Evolutionary conservation across 2,329 filamentous ascomycete genomes (phyloP), one percentile per base, ranked within the genome.

Genomic region (Teratosphaeria nubilosa): DNA sequence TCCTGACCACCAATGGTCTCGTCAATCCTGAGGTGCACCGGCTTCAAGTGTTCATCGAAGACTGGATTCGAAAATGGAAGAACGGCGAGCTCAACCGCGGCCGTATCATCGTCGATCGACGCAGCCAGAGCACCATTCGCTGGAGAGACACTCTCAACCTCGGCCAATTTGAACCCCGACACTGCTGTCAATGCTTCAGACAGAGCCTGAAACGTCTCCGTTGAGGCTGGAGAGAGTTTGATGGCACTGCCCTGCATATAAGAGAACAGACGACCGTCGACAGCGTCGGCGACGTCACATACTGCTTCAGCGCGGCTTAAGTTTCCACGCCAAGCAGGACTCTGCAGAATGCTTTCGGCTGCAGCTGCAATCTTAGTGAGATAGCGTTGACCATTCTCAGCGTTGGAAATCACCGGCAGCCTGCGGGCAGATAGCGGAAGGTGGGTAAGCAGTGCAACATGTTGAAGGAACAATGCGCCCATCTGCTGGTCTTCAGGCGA

Each of bases 191-290:
- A 60, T 2, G 68, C 66, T 34, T 57, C 53, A 50, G 66, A 31
- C 10, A 70, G 59, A 24, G 60, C 58, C 14, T 68, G 60, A 53
- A 68, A 65, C 0, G 62, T 64, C 13, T 56, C 55, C 54, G 63
- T 62, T 16, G 63, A 63, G 27, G 64, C 62, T 13, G 56, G n/a
- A 20, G 55, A 58, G 5, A 53, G 53, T 6, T 56, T 51, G n/a
- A 53, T 25, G 7, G 52, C 52, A 6, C 13, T 20, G 10, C 57
- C 53, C 16, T 58, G 58, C 6, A 70, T 51, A 22, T 66, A 65
- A 22, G 69, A 62, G 59, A 78, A 74, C 5, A 82, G 64, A 45
- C 81, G 74, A 6, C 82, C 82, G 68, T 85, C 82, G 14, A 85
- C 66, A 5, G 82, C 68, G 66, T 86, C 83, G 16, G 74, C 74